Conservation (phyloP, 495 filamentous ascomycete genomes). For the Podospora tetraspora region DNA sequence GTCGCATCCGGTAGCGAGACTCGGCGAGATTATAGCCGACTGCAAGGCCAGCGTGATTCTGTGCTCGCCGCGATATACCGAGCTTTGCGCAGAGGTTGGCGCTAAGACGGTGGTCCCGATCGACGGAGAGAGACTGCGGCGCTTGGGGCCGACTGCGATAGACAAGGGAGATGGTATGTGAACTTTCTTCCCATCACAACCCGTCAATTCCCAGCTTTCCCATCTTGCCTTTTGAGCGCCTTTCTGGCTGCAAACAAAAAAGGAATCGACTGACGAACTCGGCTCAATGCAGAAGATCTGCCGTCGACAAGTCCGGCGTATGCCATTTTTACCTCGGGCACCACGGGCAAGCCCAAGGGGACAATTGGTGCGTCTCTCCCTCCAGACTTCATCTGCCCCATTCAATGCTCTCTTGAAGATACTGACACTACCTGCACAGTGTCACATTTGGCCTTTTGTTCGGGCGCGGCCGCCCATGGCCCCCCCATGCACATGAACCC, state of each 20-base stretch:
- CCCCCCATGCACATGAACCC: constrained; percentile 19
- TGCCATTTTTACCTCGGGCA: constrained; percentile 57
- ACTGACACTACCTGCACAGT: constrained; percentile 13
- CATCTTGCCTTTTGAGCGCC: no score
- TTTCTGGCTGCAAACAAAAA: no score
- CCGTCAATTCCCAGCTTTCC: no score
- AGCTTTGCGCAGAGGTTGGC: constrained; percentile 10
- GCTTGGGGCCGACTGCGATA: neutral
- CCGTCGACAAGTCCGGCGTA: constrained; percentile 32
- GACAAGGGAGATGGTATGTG: neutral
- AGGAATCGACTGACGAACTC: no score
- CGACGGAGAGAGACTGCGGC: constrained; percentile 11
- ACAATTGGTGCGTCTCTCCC: constrained; percentile 36
- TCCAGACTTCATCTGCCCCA: no score
- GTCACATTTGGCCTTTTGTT: constrained; percentile 26
- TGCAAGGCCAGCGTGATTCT: constrained; percentile 25
- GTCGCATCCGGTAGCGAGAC: constrained; percentile 48
- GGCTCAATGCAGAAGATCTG: constrained; percentile 1
- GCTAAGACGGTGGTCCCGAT: constrained; percentile 9
- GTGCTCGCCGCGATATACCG: constrained; percentile 14
- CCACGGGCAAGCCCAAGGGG: constrained; percentile 51
- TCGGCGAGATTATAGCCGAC: constrained; percentile 29
- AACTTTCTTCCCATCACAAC: no score
- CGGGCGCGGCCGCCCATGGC: constrained; percentile 28
- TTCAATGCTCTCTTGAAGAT: constrained; percentile 3